Base-by-base conservation (phyloP, 1,284 basidiomycete genomes). In the Ceratobasidium sp. region DNA sequence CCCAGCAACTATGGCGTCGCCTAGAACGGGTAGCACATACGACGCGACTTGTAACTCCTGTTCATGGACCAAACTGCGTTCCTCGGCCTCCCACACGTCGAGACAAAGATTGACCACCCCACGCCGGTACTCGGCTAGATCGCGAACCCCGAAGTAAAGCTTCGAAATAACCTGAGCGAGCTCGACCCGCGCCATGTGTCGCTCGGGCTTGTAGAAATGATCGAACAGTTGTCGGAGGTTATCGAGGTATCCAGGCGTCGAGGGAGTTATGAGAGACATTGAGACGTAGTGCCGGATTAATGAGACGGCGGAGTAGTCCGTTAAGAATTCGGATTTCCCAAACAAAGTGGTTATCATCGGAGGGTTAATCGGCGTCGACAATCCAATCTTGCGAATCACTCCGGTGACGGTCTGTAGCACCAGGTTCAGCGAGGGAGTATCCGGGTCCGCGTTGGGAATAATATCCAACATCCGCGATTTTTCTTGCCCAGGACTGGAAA, bases 1-100 rank as follows among this genome's bases (percentile, higher is more conserved):
- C 26, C 75, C 73, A 63, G 69, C 75, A 13, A 76, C 73, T 49
- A 76, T 76, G 6, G 70, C 73, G 28, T 74, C 75, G 32, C 58
- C 73, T 35, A 76, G 66, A 11, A 76, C 58, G 3, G 43, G 28
- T 21, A 70, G 46, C 11, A 62, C 69, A 35, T 41, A 61, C 5
- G 26, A 23, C 13, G 72, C 61, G 50, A 74, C 55, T n/a, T 66
- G 67, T 18, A 58, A 38, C 13, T 74, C 73, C 8, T 32, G 38
- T 30, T 74, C 73, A 11, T 38, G 38, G 9, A 47, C 49, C 23
- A 71, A 57, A 46, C 47, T 74, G 18, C 63, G n/a, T 28, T 67
- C 41, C 14, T 67, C 38, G 8, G 64, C 57, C 38, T 76, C 75
- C 75, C 75, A 76, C 16, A 62, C 52, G 1, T 64, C 57, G 1